These are phyloP conservation scores for Didymella keratinophila DNA, from an alignment of 2,329 filamentous ascomycete species.

Conservation along the genomic window DNA sequence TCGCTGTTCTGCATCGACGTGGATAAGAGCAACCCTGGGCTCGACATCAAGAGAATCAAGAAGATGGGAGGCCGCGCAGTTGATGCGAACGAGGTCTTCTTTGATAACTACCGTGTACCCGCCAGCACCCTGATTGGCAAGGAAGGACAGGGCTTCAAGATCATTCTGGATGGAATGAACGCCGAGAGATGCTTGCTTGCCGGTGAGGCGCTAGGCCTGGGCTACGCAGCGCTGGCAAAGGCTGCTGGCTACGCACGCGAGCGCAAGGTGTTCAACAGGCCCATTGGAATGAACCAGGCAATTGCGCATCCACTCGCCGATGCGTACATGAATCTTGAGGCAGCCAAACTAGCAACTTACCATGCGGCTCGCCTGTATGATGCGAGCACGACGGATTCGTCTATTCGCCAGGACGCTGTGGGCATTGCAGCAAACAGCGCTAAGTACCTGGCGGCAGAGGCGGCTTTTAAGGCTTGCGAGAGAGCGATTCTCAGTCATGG, in stretches of 20 bases:
- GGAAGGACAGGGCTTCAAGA: constrained; percentile 80
- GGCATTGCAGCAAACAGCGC: constrained; percentile 65
- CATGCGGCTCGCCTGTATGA: constrained; percentile 68
- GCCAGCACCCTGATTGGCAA: constrained; percentile 71
- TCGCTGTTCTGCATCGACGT: constrained; percentile 84
- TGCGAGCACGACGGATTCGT: constrained; percentile 43
- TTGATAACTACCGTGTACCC: constrained; percentile 77
- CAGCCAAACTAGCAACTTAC: constrained; percentile 67
- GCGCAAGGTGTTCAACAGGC: constrained; percentile 62
- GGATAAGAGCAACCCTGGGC: constrained; percentile 65
- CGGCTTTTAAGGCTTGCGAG: constrained; percentile 67
- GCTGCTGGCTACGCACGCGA: constrained; percentile 59
- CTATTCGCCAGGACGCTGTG: constrained; percentile 50
- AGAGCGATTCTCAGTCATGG: constrained; percentile 64
- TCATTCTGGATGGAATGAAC: constrained; percentile 62
- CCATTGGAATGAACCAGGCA: constrained; percentile 67
- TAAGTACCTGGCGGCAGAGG: constrained; percentile 68
- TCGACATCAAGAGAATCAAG: constrained; percentile 75
- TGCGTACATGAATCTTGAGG: constrained; percentile 68
- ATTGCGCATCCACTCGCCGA: constrained; percentile 66
- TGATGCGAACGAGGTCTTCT: constrained; percentile 88
- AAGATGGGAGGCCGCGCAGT: constrained; percentile 88
- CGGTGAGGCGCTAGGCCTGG: constrained; percentile 80
- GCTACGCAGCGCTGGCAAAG: constrained; percentile 68
- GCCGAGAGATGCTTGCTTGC: constrained; percentile 62